Conservation (phyloP, 1,139 yeast genomes). For the Debaryomyces fabryi region DNA sequence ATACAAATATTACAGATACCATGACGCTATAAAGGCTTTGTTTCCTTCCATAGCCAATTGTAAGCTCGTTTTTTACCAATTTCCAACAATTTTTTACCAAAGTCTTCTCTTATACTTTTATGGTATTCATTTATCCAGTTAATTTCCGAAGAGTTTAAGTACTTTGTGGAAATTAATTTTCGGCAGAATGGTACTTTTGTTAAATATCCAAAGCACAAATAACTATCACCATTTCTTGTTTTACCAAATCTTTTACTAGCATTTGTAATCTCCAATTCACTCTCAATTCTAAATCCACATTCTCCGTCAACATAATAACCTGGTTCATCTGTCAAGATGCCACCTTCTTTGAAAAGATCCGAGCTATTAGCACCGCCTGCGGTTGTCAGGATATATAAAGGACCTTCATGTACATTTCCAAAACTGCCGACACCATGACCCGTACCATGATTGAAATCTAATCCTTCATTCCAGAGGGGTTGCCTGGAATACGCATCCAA, state of each 20-base stretch:
- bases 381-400: constrained; percentile 49
- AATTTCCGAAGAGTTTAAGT: constrained; percentile 42
- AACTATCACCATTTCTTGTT: constrained; percentile 37
- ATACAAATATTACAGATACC: not conserved
- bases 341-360: constrained; percentile 47
- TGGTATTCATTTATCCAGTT: constrained; percentile 57
- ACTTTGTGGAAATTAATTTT: constrained; percentile 43
- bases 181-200: constrained; percentile 59
- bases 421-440: constrained; percentile 65
- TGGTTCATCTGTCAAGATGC: constrained; percentile 57
- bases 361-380: constrained; percentile 36
- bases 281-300: constrained; percentile 56
- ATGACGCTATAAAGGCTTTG: constrained; percentile 28
- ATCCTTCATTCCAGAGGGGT: constrained; percentile 56
- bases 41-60: constrained; percentile 44
- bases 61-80: constrained; percentile 44
- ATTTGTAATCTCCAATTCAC: constrained; percentile 50
- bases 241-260: constrained; percentile 34
- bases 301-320: constrained; percentile 56
- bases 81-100: constrained; percentile 35
- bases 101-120: constrained; percentile 37
- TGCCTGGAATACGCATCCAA: constrained; percentile 55
- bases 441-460: constrained; percentile 59
- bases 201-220: constrained; percentile 50
- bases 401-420: constrained; percentile 60